Evolutionary conservation across 306 rosid genomes (phyloP).

Genomic region (Rubus parviflorus): DNA sequence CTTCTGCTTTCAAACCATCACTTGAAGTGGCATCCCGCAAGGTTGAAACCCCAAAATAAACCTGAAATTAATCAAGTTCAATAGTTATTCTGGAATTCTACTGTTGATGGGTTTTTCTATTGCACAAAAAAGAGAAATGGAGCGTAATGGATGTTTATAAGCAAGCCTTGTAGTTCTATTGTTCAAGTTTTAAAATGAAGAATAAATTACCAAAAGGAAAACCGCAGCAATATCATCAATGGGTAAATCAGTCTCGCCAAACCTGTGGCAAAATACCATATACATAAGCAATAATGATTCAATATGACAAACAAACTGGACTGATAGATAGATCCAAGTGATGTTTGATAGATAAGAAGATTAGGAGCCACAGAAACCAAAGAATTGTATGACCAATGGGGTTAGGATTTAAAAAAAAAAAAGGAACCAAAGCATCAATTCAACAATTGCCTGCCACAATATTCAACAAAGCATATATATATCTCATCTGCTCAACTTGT

Average conservation of each 20-base stretch:
- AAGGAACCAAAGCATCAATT: background rate
- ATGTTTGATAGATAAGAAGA: background rate
- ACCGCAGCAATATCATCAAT: slow-evolving; percentile 94
- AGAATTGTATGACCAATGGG: background rate
- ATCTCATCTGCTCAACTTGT: background rate
- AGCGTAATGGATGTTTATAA: slow-evolving; percentile 20
- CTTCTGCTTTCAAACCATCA: slow-evolving; percentile 76
- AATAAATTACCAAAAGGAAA: slow-evolving; percentile 69
- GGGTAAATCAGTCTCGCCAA: slow-evolving; percentile 89
- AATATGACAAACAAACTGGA: background rate
- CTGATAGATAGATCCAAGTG: background rate
- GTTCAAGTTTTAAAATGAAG: background rate
- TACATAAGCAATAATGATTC: slow-evolving; percentile 12
- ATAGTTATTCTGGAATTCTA: slow-evolving; percentile 22
- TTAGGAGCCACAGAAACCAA: slow-evolving; percentile 1
- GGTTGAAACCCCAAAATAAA: slow-evolving; percentile 93
- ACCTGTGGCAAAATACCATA: slow-evolving; percentile 50
- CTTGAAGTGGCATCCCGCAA: slow-evolving; percentile 83
- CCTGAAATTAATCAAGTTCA: slow-evolving; percentile 44
- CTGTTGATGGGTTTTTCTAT: slow-evolving; percentile 14
- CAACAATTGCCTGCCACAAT: slow-evolving; percentile 9
- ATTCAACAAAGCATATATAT: slow-evolving; percentile 10
- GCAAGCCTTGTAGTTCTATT: background rate
- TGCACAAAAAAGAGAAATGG: background rate
- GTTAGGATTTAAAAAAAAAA: background rate